Conservation (phyloP, 805 yeast genomes). For the Starmerella ratchasimensis region DNA sequence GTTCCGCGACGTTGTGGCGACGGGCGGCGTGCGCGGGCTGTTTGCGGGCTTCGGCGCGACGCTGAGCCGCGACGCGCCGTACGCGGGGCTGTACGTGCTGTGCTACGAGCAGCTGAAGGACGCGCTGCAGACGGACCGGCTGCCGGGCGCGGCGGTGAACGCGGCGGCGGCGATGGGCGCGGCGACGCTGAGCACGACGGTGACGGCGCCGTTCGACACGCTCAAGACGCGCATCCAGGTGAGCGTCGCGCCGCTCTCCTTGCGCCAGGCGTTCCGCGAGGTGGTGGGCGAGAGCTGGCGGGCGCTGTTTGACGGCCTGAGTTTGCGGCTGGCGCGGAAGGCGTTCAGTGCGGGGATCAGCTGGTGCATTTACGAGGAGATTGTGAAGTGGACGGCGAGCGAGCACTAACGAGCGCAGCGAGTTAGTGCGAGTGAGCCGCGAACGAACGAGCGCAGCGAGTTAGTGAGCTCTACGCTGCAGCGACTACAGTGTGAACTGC, state of each 20-base stretch:
- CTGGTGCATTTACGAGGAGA: constrained; percentile 93
- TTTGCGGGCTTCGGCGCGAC: constrained; percentile 84
- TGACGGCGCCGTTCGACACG: constrained; percentile 92
- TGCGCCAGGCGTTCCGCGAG: constrained; percentile 5
- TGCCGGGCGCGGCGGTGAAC: constrained; percentile 36
- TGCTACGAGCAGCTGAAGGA: constrained; percentile 67
- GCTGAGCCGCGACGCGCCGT: constrained; percentile 81
- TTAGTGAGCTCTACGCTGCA: too few species aligned
- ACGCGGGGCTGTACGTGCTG: constrained; percentile 83
- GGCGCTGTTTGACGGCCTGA: constrained; percentile 63
- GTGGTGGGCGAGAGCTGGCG: constrained; percentile 3
- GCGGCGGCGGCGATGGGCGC: constrained; percentile 64
- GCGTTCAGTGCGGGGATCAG: constrained; percentile 89
- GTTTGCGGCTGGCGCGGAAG: constrained; percentile 68
- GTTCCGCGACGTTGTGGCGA: constrained; percentile 38
- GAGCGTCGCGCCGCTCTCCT: constrained; percentile 12
- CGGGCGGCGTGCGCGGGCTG: constrained; percentile 49
- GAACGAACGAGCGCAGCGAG: too few species aligned
- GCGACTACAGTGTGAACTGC: too few species aligned
- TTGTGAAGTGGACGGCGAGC: constrained; percentile 35
- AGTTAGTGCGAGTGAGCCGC: too few species aligned
- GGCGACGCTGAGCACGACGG: constrained; percentile 64
- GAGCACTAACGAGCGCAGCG: too few species aligned
- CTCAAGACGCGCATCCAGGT: constrained; percentile 85
- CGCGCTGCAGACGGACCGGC: constrained; percentile 34